A percentile compares a stretch with the other conserved stretches of the same genome.
phyloP scores from a whole-genome alignment of 2,329 filamentous ascomycete species.

The Penicillium sp. region DNA sequence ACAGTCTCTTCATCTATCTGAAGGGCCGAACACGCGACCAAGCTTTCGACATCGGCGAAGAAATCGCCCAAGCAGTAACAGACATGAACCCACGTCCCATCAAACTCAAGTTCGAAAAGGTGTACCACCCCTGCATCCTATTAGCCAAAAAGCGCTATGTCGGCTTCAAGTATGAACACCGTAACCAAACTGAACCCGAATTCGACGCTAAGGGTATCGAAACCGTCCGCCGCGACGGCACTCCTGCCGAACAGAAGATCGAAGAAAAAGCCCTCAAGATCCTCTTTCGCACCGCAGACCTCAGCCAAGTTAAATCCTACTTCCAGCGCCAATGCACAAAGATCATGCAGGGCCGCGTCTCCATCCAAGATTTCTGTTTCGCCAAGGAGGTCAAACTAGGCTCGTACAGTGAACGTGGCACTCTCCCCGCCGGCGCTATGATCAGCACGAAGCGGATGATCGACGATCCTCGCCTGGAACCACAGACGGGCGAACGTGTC shows the following conservation, averaged over 20 bases:
- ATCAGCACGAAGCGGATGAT: slow-evolving; percentile 87
- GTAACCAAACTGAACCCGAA: slow-evolving; percentile 73
- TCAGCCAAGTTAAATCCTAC: slow-evolving; percentile 84
- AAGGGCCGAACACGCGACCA: slow-evolving; percentile 83
- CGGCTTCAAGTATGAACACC: slow-evolving; percentile 91
- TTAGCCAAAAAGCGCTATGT: slow-evolving; percentile 98
- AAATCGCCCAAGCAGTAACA: slow-evolving; percentile 86
- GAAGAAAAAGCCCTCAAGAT: slow-evolving; percentile 88
- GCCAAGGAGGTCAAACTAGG: slow-evolving; percentile 88
- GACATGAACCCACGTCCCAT: slow-evolving; percentile 86
- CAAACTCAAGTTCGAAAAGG: slow-evolving; percentile 98
- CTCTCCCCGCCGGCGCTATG: slow-evolving; percentile 80
- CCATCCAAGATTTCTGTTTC: slow-evolving; percentile 94
- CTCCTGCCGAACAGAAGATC: slow-evolving; percentile 93
- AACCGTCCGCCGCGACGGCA: slow-evolving; percentile 92
- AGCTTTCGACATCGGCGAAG: slow-evolving; percentile 88
- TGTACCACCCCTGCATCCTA: slow-evolving; percentile 92
- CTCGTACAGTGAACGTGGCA: slow-evolving; percentile 78
- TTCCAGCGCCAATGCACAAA: slow-evolving; percentile 89
- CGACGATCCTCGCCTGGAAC: slow-evolving; percentile 80
- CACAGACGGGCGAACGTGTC: slow-evolving; percentile 91
- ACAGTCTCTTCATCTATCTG: slow-evolving; percentile 88
- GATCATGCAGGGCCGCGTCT: slow-evolving; percentile 85
- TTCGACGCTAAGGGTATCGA: slow-evolving; percentile 99
- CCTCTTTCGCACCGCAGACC: slow-evolving; percentile 84